These are phyloP conservation scores for Yamadazyma dendronema DNA, from an alignment of 1,139 yeast species.

Conservation along the genomic window DNA sequence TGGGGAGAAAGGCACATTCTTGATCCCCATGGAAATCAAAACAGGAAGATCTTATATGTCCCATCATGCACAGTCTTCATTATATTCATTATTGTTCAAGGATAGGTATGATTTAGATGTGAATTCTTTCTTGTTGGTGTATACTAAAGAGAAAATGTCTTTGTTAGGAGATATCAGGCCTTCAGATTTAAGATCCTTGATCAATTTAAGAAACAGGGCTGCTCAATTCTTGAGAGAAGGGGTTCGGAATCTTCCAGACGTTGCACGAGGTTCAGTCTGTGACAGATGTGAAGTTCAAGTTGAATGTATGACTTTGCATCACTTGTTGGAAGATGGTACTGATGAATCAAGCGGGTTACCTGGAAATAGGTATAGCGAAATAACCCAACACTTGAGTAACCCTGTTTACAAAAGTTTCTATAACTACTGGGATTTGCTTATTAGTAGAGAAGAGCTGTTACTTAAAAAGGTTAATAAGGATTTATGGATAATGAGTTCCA, in stretches of 20 bases:
- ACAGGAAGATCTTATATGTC: conserved; percentile 69
- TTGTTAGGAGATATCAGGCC: conserved; percentile 54
- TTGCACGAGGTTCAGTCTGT: conserved; percentile 58
- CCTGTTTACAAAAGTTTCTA: conserved; percentile 51
- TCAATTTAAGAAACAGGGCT: conserved; percentile 69
- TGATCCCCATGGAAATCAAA: conserved; percentile 85
- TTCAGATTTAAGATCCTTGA: conserved; percentile 58
- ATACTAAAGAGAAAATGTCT: conserved; percentile 62
- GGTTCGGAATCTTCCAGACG: conserved; percentile 54
- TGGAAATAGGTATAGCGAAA: conserved; percentile 39
- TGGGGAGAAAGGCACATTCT: conserved; percentile 32
- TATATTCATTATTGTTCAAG: conserved; percentile 76
- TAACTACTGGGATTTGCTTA: conserved; percentile 67
- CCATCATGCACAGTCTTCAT: conserved; percentile 84
- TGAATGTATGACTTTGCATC: conserved; percentile 71
- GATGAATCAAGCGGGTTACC: conserved; percentile 49
- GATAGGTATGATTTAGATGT: conserved; percentile 76
- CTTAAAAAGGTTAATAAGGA: conserved; percentile 55
- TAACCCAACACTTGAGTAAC: conserved; percentile 46
- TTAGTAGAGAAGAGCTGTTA: conserved; percentile 74
- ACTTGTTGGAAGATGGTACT: conserved; percentile 56
- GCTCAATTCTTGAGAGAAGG: conserved; percentile 58
- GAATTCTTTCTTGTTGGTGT: conserved; percentile 66
- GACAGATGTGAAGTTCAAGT: conserved; percentile 61
- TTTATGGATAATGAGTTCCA: conserved; percentile 65